Evolutionary conservation across 768 basidiomycete genomes (phyloP), one percentile per base, ranked within the genome.

Genomic region (Russula dissimulans): DNA sequence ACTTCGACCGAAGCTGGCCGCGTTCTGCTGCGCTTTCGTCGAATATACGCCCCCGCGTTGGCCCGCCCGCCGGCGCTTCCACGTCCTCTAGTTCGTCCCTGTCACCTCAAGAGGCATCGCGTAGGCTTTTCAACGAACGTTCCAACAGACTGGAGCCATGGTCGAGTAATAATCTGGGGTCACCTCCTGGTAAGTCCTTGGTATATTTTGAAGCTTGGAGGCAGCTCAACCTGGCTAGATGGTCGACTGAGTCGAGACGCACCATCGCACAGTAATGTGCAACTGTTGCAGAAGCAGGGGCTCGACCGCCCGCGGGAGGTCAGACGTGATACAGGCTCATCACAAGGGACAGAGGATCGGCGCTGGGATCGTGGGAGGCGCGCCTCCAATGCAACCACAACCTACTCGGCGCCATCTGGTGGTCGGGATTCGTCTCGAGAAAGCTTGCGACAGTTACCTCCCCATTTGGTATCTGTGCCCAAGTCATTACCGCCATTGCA

Each of bases 1-100:
- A 97, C 72, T 95, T 91, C 69, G 95, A 97, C 74, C 84, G 95
- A 53, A 93, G 91, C 67, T 97, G 93, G 94, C 93, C 93, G n/a
- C 83, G 86, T 54, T 83, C 84, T 39, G 78, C 79, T 59, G 71
- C 75, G 42, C 79, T 80, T 22, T 79, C 81, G 48, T 68, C 78
- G 64, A 63, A 66, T 60, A 75, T 76, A 61, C 76, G 71, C 53
- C 62, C 65, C 51, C 58, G 62, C 26, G 45, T 22, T 9, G 58
- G 65, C 22, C 60, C 56, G 6, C 53, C 64, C 7, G 54, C 67
- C 51, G 63, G 71, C 18, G 70, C 73, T 14, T 71, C 76, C 10
- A 63, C 71, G 5, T 71, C 76, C 66, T 69, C 77, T 64, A 67
- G 72, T 61, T 69, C 75, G 54, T 57, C 73, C 22, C 75, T 78